Conservation (phyloP, 2,329 filamentous ascomycete genomes). For the Xylariaceae sp. region DNA sequence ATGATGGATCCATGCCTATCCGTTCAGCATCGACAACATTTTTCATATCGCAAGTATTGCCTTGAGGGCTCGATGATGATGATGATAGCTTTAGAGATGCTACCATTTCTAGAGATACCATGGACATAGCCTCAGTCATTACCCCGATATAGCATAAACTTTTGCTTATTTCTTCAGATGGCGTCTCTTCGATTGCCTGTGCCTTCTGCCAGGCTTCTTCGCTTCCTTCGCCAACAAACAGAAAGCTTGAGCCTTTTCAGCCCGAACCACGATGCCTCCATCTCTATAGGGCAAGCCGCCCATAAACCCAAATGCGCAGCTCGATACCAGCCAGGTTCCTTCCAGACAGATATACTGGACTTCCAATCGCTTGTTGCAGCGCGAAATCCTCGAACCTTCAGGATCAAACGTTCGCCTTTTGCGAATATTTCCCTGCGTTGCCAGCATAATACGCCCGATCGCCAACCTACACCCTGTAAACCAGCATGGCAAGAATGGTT, state of each 20-base stretch:
- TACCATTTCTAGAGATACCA: slow-evolving; percentile 10
- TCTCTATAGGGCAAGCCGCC: slow-evolving; percentile 19
- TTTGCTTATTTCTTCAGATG: slow-evolving; percentile 46
- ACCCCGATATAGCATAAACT: slow-evolving; percentile 5
- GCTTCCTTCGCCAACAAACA: slow-evolving; percentile 76
- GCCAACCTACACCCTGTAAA: slow-evolving; percentile 35
- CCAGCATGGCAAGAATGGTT: slow-evolving; percentile 57
- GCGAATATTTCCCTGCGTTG: slow-evolving; percentile 27
- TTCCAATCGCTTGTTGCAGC: slow-evolving; percentile 32
- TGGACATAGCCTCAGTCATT: slow-evolving; percentile 14
- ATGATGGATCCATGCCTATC: not conserved
- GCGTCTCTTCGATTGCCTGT: slow-evolving; percentile 53
- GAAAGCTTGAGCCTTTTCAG: slow-evolving; percentile 62
- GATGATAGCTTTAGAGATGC: slow-evolving; percentile 24
- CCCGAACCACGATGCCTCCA: slow-evolving; percentile 42
- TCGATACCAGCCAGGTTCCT: slow-evolving; percentile 30
- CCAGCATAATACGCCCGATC: slow-evolving; percentile 40
- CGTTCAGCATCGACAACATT: slow-evolving; percentile 9
- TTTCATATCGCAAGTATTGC: slow-evolving; percentile 14
- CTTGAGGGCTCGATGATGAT: not conserved
- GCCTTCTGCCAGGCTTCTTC: slow-evolving; percentile 66
- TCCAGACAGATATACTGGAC: slow-evolving; percentile 37
- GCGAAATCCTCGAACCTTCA: slow-evolving; percentile 18
- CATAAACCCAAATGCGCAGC: slow-evolving; percentile 35
- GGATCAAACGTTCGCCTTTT: slow-evolving; percentile 23